phyloP scores from a whole-genome alignment of 2,329 filamentous ascomycete species.

The Conoideocrella luteorostrata region DNA sequence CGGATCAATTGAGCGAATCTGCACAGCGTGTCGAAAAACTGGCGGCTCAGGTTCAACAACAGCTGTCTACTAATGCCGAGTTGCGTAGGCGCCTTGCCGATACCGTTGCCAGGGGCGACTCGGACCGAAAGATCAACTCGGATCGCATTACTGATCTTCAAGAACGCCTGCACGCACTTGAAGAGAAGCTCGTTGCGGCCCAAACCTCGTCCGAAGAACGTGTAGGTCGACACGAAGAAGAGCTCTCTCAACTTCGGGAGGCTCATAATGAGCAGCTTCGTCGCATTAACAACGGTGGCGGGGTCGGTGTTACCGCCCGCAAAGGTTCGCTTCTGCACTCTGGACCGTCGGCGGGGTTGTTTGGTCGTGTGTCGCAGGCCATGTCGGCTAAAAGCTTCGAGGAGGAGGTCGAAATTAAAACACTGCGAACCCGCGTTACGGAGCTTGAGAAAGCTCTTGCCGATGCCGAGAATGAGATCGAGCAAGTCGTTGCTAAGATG shows the following conservation, averaged over 20 bases:
- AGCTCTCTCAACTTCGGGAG: slow-evolving; percentile 69
- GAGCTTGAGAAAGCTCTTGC: slow-evolving; percentile 72
- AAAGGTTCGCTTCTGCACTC: slow-evolving; percentile 31
- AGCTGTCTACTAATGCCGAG: slow-evolving; percentile 70
- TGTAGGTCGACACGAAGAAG: slow-evolving; percentile 77
- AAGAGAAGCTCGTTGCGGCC: slow-evolving; percentile 75
- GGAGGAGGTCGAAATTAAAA: slow-evolving; percentile 67
- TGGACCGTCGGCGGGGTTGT: slow-evolving; percentile 20
- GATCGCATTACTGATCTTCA: slow-evolving; percentile 80
- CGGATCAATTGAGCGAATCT: slow-evolving; percentile 64
- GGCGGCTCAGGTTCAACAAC: slow-evolving; percentile 69
- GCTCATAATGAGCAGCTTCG: slow-evolving; percentile 71
- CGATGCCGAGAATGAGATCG: slow-evolving; percentile 65
- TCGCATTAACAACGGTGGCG: slow-evolving; percentile 53
- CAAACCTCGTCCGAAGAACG: slow-evolving; percentile 84
- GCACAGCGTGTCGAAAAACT: slow-evolving; percentile 74
- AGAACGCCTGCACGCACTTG: slow-evolving; percentile 68
- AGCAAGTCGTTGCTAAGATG: slow-evolving; percentile 74
- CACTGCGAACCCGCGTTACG: slow-evolving; percentile 69
- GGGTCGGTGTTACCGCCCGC: slow-evolving; percentile 23
- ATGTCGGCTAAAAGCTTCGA: slow-evolving; percentile 60
- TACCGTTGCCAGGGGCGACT: slow-evolving; percentile 77
- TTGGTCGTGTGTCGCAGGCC: slow-evolving; percentile 32
- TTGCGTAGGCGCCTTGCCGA: slow-evolving; percentile 71
- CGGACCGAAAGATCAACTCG: slow-evolving; percentile 73